These are phyloP conservation scores for Candida cerambycidarum DNA, from an alignment of 805 yeast genomes.

Conservation along the genomic window DNA sequence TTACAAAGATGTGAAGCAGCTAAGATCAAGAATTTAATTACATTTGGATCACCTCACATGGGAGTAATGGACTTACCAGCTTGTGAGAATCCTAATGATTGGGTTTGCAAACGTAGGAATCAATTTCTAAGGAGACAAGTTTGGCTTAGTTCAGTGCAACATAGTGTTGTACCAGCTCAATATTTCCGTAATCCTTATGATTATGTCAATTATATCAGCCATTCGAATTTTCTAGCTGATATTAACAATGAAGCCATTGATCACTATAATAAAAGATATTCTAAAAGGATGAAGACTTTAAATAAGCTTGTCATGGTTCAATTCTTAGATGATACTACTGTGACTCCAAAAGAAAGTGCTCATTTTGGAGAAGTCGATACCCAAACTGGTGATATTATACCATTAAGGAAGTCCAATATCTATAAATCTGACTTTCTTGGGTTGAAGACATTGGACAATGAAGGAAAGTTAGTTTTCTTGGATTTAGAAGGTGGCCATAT, in stretches of 20 bases:
- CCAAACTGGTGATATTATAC: constrained; percentile 39
- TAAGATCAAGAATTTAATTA: constrained; percentile 51
- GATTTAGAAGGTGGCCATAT: constrained; percentile 62
- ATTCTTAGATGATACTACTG: constrained; percentile 63
- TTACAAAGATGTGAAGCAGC: constrained; percentile 53
- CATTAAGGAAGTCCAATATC: constrained; percentile 48
- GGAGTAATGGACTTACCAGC: constrained; percentile 70
- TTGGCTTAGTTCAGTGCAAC: constrained; percentile 58
- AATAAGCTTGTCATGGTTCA: constrained; percentile 57
- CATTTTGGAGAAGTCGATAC: constrained; percentile 59
- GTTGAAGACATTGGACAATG: constrained; percentile 44
- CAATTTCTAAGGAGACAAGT: constrained; percentile 56
- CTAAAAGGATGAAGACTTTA: constrained; percentile 41
- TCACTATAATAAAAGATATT: constrained; percentile 38
- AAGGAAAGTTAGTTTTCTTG: constrained; percentile 47
- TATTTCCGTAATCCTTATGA: constrained; percentile 65
- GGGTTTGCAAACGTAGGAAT: constrained; percentile 61
- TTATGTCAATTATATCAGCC: constrained; percentile 52
- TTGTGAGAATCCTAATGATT: constrained; percentile 49
- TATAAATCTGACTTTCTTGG: constrained; percentile 64
- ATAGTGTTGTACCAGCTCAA: constrained; percentile 65
- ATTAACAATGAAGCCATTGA: constrained; percentile 58
- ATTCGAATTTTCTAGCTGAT: constrained; percentile 61
- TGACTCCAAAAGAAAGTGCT: constrained; percentile 72
- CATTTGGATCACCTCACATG: constrained; percentile 82